Evolutionary conservation across 352 stramenopile genomes (phyloP), one percentile per base, ranked within the genome.

Genomic region (Thraustochytrium striatum): DNA sequence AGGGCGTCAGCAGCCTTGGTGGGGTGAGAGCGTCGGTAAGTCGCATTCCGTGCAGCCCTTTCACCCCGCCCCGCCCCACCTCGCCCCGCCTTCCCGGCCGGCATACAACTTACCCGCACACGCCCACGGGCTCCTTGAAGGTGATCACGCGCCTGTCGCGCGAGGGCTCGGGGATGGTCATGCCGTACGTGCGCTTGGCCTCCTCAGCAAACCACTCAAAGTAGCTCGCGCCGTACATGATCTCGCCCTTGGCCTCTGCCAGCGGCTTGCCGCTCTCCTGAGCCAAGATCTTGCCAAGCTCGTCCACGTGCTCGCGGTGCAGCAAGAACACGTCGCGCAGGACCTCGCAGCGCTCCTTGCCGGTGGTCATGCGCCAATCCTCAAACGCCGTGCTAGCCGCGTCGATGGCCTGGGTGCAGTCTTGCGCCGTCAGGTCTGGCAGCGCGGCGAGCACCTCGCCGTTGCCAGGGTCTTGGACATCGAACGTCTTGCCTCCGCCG

Each of bases 191-290:
- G 79, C 96, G 89, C 84, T 97, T 91, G 30, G 90, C 89, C 84
- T 99, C 94, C 61, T 95, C 94, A 0, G 94, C 93, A 85, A 97
- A 99, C 81, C 92, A 98, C 82, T 98, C 93, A 32, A 99, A 87
- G 82, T 98, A 99, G 53, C 88, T 90, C 3, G 88, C 88, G 19
- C 89, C 94, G 82, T 98, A 99, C 2, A 85, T 85, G 19, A 99
- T 88, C 86, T 99, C 96, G 19, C 91, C 93, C 65, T 89, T 88
- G 28, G 93, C 92, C 85, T 99, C 96, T 1, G 87, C 79, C 21
- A 98, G 83, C 9, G 96, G 94, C 84, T 99, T 99, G 61, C 96
- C 97, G 69, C 91, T 96, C 88, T 99, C 97, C 13, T 94, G 83
- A 30, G 95, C 97, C 83, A 98, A 96, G 59, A 99, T 95, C n/a